Evolutionary conservation across 768 basidiomycete species (phyloP), one percentile per base, ranked within the genome.

Genomic region (Trametes gibbosa): DNA sequence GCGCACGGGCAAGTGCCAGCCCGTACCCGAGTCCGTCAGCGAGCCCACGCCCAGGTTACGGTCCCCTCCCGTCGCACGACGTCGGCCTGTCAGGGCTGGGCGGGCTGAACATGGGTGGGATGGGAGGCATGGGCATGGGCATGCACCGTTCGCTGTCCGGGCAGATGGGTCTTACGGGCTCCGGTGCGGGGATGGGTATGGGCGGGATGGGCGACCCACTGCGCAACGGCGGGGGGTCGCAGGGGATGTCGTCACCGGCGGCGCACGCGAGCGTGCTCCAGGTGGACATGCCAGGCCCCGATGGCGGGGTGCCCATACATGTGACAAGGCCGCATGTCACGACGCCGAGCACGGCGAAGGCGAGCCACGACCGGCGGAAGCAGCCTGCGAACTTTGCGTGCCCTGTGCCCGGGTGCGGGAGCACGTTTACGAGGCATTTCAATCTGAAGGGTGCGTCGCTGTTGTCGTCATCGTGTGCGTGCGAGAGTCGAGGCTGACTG

Each of bases 351-450:
- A 97, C 95, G 48, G 87, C 87, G 50, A 87, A 90, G 70, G 95
- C 95, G 3, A 90, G 89, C 63, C 85, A 90, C 68, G 86, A 85
- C 64, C 77, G 95, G 56, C 78, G 95, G 65, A 96, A 93, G 68
- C 90, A 91, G 69, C 90, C 93, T 51, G 95, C 94, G 43, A 87
- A 84, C 62, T 96, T 95, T 69, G 73, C 82, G 59, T 98, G 95
- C 74, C 95, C 95, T 5, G 92, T 98, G 16, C 91, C 92, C 10
- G 94, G 93, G 13, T 98, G 95, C 76, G 93, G 92, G 45, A 94
- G 92, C 73, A 96, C 95, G n/a, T 98, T 98, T 74, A 97, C 95
- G 41, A 77, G 92, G 68, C 89, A 92, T 69, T 97, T 97, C 77
- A 97, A 97, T 70, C 72, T 97, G 58, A 94, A 95, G 71, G 95